Evolutionary conservation across 2,329 filamentous ascomycete species (phyloP), one percentile per base, ranked within the genome.

Genomic region (Alternaria postmessia): DNA sequence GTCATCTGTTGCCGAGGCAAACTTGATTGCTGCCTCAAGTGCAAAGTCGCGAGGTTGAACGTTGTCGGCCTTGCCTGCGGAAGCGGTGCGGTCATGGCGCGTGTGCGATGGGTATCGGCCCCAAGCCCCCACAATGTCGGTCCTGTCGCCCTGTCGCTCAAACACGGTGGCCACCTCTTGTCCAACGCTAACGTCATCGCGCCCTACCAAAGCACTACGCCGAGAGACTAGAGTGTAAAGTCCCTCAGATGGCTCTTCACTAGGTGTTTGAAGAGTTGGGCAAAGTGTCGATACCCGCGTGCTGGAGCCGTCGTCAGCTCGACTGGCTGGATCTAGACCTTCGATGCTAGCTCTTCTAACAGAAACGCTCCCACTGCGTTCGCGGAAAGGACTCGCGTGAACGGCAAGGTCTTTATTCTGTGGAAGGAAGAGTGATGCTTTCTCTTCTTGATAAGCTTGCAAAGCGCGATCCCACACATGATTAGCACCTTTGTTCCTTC

Each of bases 61-160:
- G 7, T 69, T 61, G 48, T 84, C 81, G 2, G 60, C 36, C 22
- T 70, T 68, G 0, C 78, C 74, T 5, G 81, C 81, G 43, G 79
- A 79, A 11, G 71, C 68, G 28, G 75, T 76, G 12, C 82, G 79
- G 28, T 77, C 71, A 1, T 68, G 62, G n/a, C 81, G 79, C 5
- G 77, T 81, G 57, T 84, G 81, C 6, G 80, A 82, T 1, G 82
- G 81, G 42, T 80, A 84, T 3, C 78, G 75, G 26, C 80, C 76
- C 82, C 82, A 84, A 2, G 81, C 73, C n/a, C 78, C 76, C 3
- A 77, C 67, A 24, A 72, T 61, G 1, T 70, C 64, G 14, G 36
- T 34, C 18, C 56, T 59, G 36, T 77, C 75, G 14, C 64, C 66
- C 52, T 77, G 75, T 34, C 54, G 72, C 28, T 74, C 65, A 32